Percentiles rank a stretch among this genome's conserved stretches.
phyloP scores from a whole-genome alignment of 257 asterid species.

The Striga asiatica region DNA sequence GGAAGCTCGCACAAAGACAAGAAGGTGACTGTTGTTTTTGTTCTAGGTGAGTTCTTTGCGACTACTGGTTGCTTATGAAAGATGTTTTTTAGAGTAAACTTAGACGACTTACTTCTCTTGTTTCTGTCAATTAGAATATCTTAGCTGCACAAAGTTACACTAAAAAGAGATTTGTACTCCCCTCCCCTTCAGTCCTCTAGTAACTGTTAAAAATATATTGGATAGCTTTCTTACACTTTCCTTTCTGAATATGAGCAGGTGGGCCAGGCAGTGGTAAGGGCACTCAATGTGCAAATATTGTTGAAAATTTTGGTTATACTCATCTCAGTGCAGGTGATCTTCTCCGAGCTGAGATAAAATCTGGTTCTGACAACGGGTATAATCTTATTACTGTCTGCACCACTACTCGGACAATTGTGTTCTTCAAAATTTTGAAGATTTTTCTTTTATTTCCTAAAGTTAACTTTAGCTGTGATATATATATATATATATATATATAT shows the following conservation, averaged over 20 bases:
- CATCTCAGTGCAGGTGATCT: conserved; percentile 99
- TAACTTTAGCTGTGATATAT: conserved; percentile 13
- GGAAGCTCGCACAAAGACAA: conserved; percentile 29
- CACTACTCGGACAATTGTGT: no score
- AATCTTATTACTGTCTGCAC: not conserved
- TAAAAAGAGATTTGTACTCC: no score
- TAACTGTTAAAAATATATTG: not conserved
- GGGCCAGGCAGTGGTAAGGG: conserved; percentile 99
- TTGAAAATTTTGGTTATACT: conserved; percentile 68
- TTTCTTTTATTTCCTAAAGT: not conserved
- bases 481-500: not conserved
- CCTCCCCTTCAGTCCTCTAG: not conserved
- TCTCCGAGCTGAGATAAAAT: conserved; percentile 79
- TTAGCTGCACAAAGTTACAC: not conserved
- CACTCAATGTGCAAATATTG: conserved; percentile 86
- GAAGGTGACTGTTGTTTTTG: conserved; percentile 57
- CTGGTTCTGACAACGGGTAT: conserved; percentile 59
- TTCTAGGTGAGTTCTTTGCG: conserved; percentile 45
- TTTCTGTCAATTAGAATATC: not conserved
- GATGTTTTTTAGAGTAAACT: no score
- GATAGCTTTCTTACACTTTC: not conserved
- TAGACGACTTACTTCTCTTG: no score
- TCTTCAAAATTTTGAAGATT: no score
- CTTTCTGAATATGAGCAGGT: conserved; percentile 38
- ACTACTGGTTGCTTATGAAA: no score